Base-by-base conservation (phyloP, 257 asterid genomes). In the Primulina tabacum region DNA sequence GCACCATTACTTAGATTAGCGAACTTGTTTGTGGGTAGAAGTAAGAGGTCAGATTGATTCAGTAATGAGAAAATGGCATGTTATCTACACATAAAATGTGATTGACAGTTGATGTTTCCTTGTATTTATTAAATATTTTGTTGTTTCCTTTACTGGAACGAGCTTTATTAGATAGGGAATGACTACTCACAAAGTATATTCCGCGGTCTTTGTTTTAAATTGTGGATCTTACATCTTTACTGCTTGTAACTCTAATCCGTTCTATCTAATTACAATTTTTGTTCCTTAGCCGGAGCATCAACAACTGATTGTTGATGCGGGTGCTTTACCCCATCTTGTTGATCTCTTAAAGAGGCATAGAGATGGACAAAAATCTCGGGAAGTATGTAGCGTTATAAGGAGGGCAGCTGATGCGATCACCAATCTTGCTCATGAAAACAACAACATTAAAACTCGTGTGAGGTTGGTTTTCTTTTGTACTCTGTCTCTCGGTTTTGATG, bases 341-440 rank as follows among this genome's bases (percentile, higher is more conserved):
- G 82, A 77, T 74, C 88, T 91, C 69, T 80, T 94, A 75, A 88
- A 84, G 85, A 81, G 90, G 79, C 93, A 89, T 65, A 83, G 79
- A 38, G 79, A 69, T 72, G 75, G 85, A 58, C 87, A 79, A 71
- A 88, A 79, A 77, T 84, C 95, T 67, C 89, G 99, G 70, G 96
- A 91, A 38, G 82, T 89, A 70, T 89, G 80, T 77, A 97, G 97
- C 71, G 93, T 86, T 62, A 81, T 94, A 57, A 83, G 99, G 79
- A 86, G 96, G 78, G 98, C 97, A 28, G 96, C 99, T 34, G 99
- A 94, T 85, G 96, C 99, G 65, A 85, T 94, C 67, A 94, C 99
- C 43, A 94, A 94, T 82, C 96, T 94, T 73, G 99, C 97, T 71
- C 99, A 94, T 38, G 99, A 94, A 77, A 94, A 94, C 76, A 88